Evolutionary conservation across 169 alveolate species (phyloP), one percentile per base, ranked within the genome.

Genomic region (Plasmodium cynomolgi): DNA sequence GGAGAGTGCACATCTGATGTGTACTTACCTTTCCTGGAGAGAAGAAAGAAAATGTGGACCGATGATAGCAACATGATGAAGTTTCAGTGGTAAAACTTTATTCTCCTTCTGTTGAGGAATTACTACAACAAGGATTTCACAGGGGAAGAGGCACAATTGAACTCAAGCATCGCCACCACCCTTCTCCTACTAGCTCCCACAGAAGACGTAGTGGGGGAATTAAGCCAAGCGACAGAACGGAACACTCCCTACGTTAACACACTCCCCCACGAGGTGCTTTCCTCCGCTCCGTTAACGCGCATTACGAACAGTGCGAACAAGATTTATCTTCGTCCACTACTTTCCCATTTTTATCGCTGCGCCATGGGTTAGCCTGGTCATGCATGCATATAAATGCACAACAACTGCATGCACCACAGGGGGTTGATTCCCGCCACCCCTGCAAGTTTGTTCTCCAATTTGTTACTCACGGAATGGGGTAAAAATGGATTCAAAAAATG

Each of bases 1-100:
- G 71, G 80, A 33, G 91, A 58, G 29, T 83, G 91, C 20, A 31
- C 75, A 83, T 15, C 41, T 56, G 39, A 83, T 83, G 81, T n/a
- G 44, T 83, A 58, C 72, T 54, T 15, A 56, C 5, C 71, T n/a
- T 83, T 58, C 68, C 68, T 83, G 15, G 75, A 83, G 37, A 15
- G 15, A 23, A 56, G 23, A 83, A 68, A 33, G 17, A 68, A 83
- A 34, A n/a, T 17, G 23, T 83, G 91, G 82, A 33, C 41, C 29
- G 23, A 50, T 26, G 5, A 33, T 58, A 83, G 9, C 8, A 34
- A 83, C 15, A 41, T 1, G 26, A 58, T 83, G 91, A 37, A 62
- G 11, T 23, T 13, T 15, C 54, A 83, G 72, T 83, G 91, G 91
- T 29, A 62, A 37, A 58, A 26, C 56, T 4, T 41, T 7, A 20